Base-by-base conservation (phyloP, 495 filamentous ascomycete species). In the Recurvomyces mirabilis region DNA sequence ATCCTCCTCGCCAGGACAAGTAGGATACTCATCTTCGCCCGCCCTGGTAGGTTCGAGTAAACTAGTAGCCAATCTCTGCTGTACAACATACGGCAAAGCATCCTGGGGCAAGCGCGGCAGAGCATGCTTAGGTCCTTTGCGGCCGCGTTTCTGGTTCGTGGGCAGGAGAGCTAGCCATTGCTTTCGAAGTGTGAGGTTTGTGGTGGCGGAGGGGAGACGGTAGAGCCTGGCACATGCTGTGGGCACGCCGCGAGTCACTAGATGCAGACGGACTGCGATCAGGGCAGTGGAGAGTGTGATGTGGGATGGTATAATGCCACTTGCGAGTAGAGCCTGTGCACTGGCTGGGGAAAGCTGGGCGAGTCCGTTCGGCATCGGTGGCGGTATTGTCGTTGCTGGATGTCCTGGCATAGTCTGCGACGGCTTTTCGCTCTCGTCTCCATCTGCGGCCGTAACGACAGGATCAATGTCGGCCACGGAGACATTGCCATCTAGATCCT, bases 1-100 rank as follows among this genome's bases (percentile, higher is more conserved):
- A 56, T 94, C 85, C 12, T 73, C 69, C 47, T 83, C 82, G 1
- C 65, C 62, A 0, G 91, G 91, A 4, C 84, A 75, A 1, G 73
- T 56, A 0, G 84, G 75, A 46, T 84, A 76, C 0, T 70, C 69
- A 25, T 67, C 62, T 17, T 69, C 56, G 4, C 63, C 65, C 24
- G 61, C 47, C 59, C 68, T 53, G 46, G 65, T 31, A 13, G 34
- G 47, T 10, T 63, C 38, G n/a, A 66, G 46, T 22, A 66, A 40
- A 13, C 40, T 33, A 13, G 41, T 19, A 58, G 68, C 53, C 10
- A 75, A 73, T 3, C 67, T 38, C 31, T 30, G 44, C 13, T 43
- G 34, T 10, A 44, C 24, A 0, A 40, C 41, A 42, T 47, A 51
- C 40, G 47, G 33, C 4, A 54, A 53, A 13, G 38, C 35, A 26